Evolutionary conservation across 2,329 filamentous ascomycete species (phyloP), one percentile per base, ranked within the genome.

Genomic region (Beauveria varroae): DNA sequence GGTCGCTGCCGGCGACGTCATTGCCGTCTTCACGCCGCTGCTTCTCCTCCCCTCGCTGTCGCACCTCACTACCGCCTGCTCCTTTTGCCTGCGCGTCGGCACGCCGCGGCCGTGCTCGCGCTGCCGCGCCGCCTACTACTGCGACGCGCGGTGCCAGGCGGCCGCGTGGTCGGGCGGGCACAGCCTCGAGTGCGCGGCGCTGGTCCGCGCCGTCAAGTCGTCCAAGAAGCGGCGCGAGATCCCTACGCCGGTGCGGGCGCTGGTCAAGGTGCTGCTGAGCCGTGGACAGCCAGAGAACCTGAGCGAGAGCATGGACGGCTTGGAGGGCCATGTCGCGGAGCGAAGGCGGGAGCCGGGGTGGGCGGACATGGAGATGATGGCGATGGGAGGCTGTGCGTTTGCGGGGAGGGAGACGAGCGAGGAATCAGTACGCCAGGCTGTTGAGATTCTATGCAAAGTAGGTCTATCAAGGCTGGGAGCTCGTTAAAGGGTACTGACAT

Each of bases 61-160:
- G 5, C 74, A 75, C 63, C 73, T 79, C 60, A 55, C 67, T 3
- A 65, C 68, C 18, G 74, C 77, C 37, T 86, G 83, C 74, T 77
- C 77, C 64, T 72, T 78, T 72, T 85, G 82, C 70, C 74, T 84
- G 30, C 66, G 64, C 43, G 58, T 65, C 30, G 66, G 67, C 50
- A 61, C 60, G 37, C 67, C 68, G 26, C 68, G 68, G 47, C 74
- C 76, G 24, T 87, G 85, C 71, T 78, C 79, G 0, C 79, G 75
- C 54, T 87, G 85, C 72, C 77, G 74, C 30, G 74, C 78, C 1
- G 76, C 78, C 3, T 76, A 74, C 28, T 87, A 87, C 75, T 87
- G 85, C 73, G 74, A 75, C 56, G 61, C 72, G 8, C 65, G 68
- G 5, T 87, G 85, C 71, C 85, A 87, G 71, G 73, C 73, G 26